Percentiles rank a stretch among this genome's conserved stretches.
These are phyloP conservation scores for Hibiscus trionum DNA, from an alignment of 345 rosid species.

Conservation along the genomic window DNA sequence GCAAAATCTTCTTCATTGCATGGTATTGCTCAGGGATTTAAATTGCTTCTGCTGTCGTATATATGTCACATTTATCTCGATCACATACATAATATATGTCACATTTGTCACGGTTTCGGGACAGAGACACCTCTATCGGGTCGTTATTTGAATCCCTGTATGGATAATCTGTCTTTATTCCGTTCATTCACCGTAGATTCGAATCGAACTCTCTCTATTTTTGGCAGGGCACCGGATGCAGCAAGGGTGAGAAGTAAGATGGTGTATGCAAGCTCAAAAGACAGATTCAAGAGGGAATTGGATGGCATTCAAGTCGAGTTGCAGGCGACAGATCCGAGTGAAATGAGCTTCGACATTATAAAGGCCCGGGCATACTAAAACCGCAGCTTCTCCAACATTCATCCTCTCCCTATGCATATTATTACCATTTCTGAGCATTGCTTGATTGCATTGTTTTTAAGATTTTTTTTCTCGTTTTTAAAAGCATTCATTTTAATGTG, in stretches of 20 bases:
- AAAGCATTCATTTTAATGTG: not conserved
- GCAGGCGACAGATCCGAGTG: conserved; percentile 97
- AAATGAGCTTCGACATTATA: conserved; percentile 87
- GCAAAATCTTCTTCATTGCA: conserved; percentile 96
- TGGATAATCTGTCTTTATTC: not conserved
- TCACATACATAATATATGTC: not conserved
- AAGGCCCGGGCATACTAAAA: conserved; percentile 66
- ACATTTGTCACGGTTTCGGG: too few relatives aligned
- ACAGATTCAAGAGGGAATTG: conserved; percentile 91
- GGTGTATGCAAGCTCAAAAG: conserved; percentile 95
- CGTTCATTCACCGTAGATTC: not conserved
- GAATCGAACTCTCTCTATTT: not conserved
- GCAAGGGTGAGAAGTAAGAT: conserved; percentile 82
- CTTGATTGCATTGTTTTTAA: conserved; percentile 4
- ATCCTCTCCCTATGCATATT: not conserved
- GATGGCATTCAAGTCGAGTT: conserved; percentile 92
- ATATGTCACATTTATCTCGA: not conserved
- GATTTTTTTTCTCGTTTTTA: not conserved
- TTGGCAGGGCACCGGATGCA: conserved; percentile 69
- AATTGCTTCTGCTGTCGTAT: not conserved
- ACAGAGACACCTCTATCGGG: too few relatives aligned
- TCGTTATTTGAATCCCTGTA: too few relatives aligned
- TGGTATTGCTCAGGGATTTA: conserved; percentile 39
- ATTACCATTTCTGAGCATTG: not conserved
- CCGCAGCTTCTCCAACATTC: not conserved